Base-by-base conservation (phyloP, 768 basidiomycete species). In the Mycena galericulata region DNA sequence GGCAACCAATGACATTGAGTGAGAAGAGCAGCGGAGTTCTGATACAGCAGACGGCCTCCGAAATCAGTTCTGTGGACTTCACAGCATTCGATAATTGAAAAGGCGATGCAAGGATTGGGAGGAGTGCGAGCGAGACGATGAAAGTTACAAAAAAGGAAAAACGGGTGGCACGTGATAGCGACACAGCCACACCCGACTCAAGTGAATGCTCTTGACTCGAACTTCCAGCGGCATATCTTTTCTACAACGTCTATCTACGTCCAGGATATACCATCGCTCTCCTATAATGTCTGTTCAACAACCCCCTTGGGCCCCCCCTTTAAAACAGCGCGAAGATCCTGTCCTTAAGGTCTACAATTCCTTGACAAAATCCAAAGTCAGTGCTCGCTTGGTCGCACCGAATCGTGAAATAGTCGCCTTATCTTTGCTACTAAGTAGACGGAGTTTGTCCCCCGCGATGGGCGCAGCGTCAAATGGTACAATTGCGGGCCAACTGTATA, bases 401-500 rank as follows among this genome's bases (percentile, higher is more conserved):
- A 62, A 56, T 32, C 59, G 34, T 46, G 66, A 68, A 62, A 66
- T 68, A 75, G 73, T 61, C 47, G 29, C 55, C 62, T 69, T 47
- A 62, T 57, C 51, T 71, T 43, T 49, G 49, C 55, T 17, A 50
- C 53, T 34, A 49, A 49, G 12, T 74, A 96, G 94, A 91, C 88
- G 58, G 91, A 92, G 67, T 96, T 97, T 73, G 80, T 92, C 40
- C 90, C 95, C 8, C 83, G 76, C 57, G 82, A 88, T 68, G 92
- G 91, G 0, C 86, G 88, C 2, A 88, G 88, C 71, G 90, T 97
- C n/a, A 96, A 97, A 74, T 99, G 97, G 97, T 99, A 99, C 78
- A 98, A 98, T 78, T 99, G 98, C 75, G 97, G 98, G 12, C 97
- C 98, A 20, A 99, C 98, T 0, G 98, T 99, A 11, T 99, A 99